phyloP scores from a whole-genome alignment of 2,329 filamentous ascomycete genomes.

The Fusarium sterilihyphosum region DNA sequence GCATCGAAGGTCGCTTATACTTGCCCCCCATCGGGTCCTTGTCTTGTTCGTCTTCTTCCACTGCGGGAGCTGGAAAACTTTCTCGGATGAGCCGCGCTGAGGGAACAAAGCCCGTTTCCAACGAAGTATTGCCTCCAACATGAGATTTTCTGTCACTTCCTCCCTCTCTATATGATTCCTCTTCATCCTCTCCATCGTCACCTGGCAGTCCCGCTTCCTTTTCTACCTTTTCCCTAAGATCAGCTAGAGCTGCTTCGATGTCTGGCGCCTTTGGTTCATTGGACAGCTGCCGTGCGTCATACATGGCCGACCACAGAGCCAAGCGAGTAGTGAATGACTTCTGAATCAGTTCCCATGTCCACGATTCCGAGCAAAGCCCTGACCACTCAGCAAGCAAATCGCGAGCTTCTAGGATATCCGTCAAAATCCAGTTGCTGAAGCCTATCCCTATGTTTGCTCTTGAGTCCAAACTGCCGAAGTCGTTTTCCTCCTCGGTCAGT shows the following conservation, averaged over 20 bases:
- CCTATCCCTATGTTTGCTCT: background rate
- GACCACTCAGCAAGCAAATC: background rate
- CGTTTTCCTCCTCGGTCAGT: background rate
- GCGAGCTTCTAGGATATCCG: background rate
- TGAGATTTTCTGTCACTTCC: background rate
- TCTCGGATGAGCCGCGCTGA: background rate
- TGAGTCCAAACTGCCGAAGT: background rate
- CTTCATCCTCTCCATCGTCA: background rate
- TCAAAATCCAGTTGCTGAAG: background rate
- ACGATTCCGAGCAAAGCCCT: background rate
- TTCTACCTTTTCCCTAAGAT: background rate
- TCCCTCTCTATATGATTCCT: background rate
- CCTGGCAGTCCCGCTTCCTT: background rate
- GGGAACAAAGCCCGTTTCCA: background rate
- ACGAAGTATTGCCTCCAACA: rapidly evolving
- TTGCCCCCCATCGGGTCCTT: background rate
- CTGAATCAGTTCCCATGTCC: background rate
- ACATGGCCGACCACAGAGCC: background rate
- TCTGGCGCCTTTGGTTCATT: background rate
- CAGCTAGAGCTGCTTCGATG: background rate
- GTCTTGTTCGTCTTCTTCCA: background rate
- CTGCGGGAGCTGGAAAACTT: background rate
- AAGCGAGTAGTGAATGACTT: background rate
- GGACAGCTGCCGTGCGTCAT: background rate
- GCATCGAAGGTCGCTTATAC: background rate